Evolutionary conservation across 352 stramenopile genomes (phyloP), one percentile per base, ranked within the genome.

Genomic region (Peronospora destructor): DNA sequence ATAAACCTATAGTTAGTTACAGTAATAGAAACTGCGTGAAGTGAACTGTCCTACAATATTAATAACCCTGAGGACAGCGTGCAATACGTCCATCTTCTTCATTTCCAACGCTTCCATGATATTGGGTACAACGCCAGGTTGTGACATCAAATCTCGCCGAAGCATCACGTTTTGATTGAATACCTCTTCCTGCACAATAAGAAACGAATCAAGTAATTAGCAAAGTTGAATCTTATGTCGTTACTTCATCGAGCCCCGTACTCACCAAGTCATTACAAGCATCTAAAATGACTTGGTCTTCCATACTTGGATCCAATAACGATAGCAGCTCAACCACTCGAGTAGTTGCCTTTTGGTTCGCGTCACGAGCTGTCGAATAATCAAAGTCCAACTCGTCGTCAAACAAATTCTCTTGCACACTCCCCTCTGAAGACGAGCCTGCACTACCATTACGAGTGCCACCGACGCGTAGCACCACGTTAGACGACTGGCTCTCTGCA

Each of bases 81-180:
- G 73, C 4, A 95, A 35, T 2, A 95, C 83, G 26, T 93, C 76
- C 39, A 89, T 75, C 40, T 92, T 92, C 56, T 93, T 95, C 70
- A 94, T 91, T 56, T 96, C 87, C 4, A 96, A 67, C 3, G 89
- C 84, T 48, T 96, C 87, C 87, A 96, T 95, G 47, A 96, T 91
- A 42, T 91, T 95, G 0, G 87, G 87, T 39, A 96, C 85, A 1
- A 96, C 85, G 17, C 87, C 87, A n/a, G 89, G 76, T 40, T 95
- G 82, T 4, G 86, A 95, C 71, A 95, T 90, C 29, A 96, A 59
- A 45, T 95, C 84, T 8, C 80, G 61, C 4, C 78, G 71, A 19
- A 94, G 59, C 6, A 69, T 68, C 6, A 72, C 66, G 35, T 94
- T 87, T 21, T 87, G 58, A 29, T 83, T 71, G 39, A 95, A 93